Evolutionary conservation across 495 filamentous ascomycete genomes (phyloP), one percentile per base, ranked within the genome.

Genomic region (Aspergillus coremiiformis): DNA sequence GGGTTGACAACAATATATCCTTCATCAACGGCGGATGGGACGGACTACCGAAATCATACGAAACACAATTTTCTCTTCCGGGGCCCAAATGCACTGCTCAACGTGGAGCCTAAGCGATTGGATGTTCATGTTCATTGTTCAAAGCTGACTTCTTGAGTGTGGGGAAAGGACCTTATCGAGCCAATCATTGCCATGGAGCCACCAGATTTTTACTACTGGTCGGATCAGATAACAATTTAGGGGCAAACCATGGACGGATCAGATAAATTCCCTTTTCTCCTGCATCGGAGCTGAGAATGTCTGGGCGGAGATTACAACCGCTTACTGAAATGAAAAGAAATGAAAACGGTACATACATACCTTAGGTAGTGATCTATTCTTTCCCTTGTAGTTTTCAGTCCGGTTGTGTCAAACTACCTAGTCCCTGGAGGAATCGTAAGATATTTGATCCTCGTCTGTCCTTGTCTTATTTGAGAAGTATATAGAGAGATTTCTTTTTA

Each of bases 141-240:
- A n/a, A n/a, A n/a, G n/a, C n/a, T n/a, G n/a, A n/a, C n/a, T n/a
- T n/a, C n/a, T n/a, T 44, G 15, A 46, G 17, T 29, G 32, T 12
- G 19, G 29, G 29, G 39, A 35, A 7, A 37, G 20, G 15, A 48
- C 0, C 4, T 10, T 17, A 43, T 7, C 41, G 19, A 17, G 23
- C 49, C 49, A 42, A 51, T 51, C 24, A 43, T 32, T 9, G 15
- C 44, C 44, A 21, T 26, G 14, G 21, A 23, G 37, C 37, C 37
- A 41, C 37, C 20, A 41, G n/a, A n/a, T n/a, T n/a, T 39, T 50
- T 27, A 8, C 44, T 21, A 29, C 32, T 39, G 39, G 27, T 15
- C 52, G 52, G 52, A 55, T 55, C 52, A 55, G 52, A 55, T 55
- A 55, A 55, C 39, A 37, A 12, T 20, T 45, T 29, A 23, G 41